Evolutionary conservation across 2,329 filamentous ascomycete genomes (phyloP), one percentile per base, ranked within the genome.

Genomic region (Akanthomyces muscarius): DNA sequence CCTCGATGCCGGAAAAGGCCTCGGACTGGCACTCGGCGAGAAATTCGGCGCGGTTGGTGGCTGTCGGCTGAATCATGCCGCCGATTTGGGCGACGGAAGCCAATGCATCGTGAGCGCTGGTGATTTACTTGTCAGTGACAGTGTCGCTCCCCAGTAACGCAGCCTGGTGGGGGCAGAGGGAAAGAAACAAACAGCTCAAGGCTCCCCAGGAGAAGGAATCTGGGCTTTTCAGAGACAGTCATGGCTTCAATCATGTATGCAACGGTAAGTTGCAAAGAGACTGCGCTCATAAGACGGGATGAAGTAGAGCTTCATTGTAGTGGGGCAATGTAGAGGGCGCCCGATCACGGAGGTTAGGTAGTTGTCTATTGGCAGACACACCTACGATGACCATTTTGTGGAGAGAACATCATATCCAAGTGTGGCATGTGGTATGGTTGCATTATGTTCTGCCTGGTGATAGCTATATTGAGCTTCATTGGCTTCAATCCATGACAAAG

Each of bases 101-200:
- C 87, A 88, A 92, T 63, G 84, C 78, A 47, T 84, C 77, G 64
- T 87, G 80, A 47, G 90, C 90, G 71, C 88, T 90, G 71, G 11
- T 42, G 42, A n/a, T 28, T 10, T 23, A 50, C 4, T 54, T 54
- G 62, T 62, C 52, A 59, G 58, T 59, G 28, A 21, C 28, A 16
- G 18, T 36, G 14, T 5, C n/a, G 23, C 33, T 36, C 33, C 33
- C 33, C 5, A 11, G 5, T 36, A 7, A 36, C 8, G 33, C 2
- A 11, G 10, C 33, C 44, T 53, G 16, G 14, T 11, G 36, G 6
- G n/a, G 41, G 5, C 1, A 23, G 23, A 36, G 23, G 21, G 7
- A 2, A 45, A 13, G 47, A 5, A 16, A 70, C 75, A 65, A 68
- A 79, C 78, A 75, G 75, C 50, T 75, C 71, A 60, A 78, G 76